Conservation (phyloP, 805 yeast genomes). For the Candida qinlingensis region DNA sequence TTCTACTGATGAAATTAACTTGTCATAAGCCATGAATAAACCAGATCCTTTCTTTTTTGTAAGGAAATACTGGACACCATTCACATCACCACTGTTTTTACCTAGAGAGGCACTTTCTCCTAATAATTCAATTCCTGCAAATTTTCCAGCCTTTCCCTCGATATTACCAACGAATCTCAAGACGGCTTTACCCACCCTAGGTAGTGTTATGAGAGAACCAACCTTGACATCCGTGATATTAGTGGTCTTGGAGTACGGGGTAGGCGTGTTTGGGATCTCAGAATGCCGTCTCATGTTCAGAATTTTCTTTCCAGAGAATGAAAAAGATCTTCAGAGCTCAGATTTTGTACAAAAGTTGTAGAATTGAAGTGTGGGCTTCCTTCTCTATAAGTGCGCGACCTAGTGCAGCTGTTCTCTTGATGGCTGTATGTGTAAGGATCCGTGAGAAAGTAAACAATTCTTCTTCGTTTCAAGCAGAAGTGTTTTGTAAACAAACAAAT, state of each 20-base stretch:
- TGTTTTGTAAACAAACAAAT: not conserved
- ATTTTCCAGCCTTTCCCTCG: conserved; percentile 64
- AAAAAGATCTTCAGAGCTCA: not conserved
- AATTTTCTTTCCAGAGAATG: not conserved
- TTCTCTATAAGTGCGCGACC: not conserved
- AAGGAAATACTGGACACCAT: conserved; percentile 64
- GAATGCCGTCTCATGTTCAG: conserved; percentile 20
- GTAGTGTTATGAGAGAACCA: conserved; percentile 35
- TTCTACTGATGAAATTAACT: conserved; percentile 22
- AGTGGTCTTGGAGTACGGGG: conserved; percentile 14
- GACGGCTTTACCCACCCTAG: conserved; percentile 67
- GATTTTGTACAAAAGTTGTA: not conserved
- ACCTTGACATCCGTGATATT: conserved; percentile 9
- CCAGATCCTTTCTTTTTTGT: conserved; percentile 66
- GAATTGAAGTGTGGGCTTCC: not conserved
- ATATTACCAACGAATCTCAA: conserved; percentile 70
- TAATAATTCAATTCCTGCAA: conserved; percentile 84
- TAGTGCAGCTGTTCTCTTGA: not conserved
- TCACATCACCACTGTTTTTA: conserved; percentile 79
- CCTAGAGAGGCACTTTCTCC: conserved; percentile 64
- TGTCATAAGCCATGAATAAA: conserved; percentile 59
- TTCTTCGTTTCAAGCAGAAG: not conserved
- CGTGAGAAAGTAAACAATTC: not conserved
- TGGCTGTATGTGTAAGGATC: not conserved
- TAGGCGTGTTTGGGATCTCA: conserved; percentile 22